Evolutionary conservation across 371 early-diverging fungal species (phyloP).

Genomic region (Mortierella sp.): DNA sequence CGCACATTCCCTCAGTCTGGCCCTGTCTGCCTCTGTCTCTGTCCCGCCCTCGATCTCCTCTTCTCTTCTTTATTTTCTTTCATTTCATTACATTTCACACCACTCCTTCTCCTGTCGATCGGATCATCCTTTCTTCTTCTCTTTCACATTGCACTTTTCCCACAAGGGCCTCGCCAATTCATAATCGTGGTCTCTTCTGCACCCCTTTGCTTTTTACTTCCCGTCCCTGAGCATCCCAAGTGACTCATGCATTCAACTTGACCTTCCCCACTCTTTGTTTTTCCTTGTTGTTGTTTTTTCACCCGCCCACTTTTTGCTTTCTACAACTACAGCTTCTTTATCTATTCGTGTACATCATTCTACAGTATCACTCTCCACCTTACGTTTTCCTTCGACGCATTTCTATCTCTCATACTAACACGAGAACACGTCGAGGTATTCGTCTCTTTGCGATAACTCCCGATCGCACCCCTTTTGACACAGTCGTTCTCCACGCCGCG

Average conservation of each 20-base stretch:
- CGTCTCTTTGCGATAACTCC: background rate
- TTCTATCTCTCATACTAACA: background rate
- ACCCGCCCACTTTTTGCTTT: background rate
- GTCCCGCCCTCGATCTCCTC: conserved; percentile 15
- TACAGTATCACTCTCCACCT: background rate
- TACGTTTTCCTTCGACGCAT: background rate
- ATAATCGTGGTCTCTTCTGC: background rate
- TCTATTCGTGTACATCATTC: conserved; percentile 8
- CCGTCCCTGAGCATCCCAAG: conserved; percentile 5
- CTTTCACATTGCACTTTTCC: conserved; percentile 24
- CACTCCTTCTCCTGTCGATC: conserved; percentile 18
- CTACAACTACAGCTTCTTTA: background rate
- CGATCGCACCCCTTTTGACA: background rate
- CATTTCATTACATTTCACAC: background rate
- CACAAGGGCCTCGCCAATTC: background rate
- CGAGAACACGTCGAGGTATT: background rate
- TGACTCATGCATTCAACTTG: conserved; percentile 7
- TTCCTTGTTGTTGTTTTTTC: background rate
- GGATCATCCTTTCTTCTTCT: conserved; percentile 25
- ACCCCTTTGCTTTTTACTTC: conserved; percentile 3
- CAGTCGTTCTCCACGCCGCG: background rate
- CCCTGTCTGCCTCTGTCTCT: background rate
- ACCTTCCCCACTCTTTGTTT: conserved; percentile 14
- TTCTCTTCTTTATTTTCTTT: conserved; percentile 7
- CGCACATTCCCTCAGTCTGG: background rate